phyloP scores from a whole-genome alignment of 768 basidiomycete genomes.

The Rubroboletus satanas region DNA sequence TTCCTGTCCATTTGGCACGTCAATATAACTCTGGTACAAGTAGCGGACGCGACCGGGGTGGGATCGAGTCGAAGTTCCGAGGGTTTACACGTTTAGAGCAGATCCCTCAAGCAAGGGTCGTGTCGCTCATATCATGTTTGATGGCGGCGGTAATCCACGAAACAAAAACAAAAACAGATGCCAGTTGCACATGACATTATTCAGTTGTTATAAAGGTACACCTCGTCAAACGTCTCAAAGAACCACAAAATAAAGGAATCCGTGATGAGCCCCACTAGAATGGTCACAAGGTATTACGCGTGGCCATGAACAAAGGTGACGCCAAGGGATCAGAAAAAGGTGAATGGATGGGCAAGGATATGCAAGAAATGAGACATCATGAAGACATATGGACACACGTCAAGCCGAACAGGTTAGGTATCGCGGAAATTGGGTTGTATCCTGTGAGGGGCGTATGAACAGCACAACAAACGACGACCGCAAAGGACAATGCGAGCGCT shows the following conservation, averaged over 20 bases:
- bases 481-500: constrained; percentile 14
- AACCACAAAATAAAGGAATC: constrained; percentile 12
- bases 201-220: constrained; percentile 25
- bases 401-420: constrained; percentile 13
- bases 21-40: too few species aligned
- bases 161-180: background rate
- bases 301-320: background rate
- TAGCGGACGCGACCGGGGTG: too few species aligned
- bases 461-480: constrained; percentile 14
- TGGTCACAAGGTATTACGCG: constrained; percentile 6
- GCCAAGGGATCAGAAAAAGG: background rate
- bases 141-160: background rate
- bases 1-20: too few species aligned
- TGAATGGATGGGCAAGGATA: constrained; percentile 9
- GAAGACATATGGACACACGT: constrained; percentile 7
- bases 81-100: too few species aligned
- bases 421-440: constrained; percentile 8
- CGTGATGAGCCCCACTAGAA: constrained; percentile 6
- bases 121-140: too few species aligned
- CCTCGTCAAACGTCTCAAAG: constrained; percentile 19
- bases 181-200: background rate
- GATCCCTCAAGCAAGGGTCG: too few species aligned
- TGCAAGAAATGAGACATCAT: constrained; percentile 21
- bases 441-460: constrained; percentile 8
- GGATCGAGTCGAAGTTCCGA: too few species aligned